phyloP scores from a whole-genome alignment of 2,329 filamentous ascomycete species.

The Didymella exigua region DNA sequence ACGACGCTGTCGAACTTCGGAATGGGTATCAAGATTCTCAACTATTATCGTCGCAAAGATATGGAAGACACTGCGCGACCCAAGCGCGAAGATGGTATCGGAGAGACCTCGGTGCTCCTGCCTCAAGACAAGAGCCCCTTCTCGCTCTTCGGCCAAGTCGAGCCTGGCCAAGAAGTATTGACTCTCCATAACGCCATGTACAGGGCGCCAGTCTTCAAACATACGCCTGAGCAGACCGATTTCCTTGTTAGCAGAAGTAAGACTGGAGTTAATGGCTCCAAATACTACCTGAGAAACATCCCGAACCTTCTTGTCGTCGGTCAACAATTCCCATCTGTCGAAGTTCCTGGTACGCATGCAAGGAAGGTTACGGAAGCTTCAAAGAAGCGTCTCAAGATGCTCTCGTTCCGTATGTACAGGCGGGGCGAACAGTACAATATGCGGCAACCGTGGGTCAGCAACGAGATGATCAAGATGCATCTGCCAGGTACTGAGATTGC shows the following conservation, averaged over 20 bases:
- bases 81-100: constrained; percentile 72
- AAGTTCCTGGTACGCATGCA: constrained; percentile 91
- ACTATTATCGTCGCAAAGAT: constrained; percentile 91
- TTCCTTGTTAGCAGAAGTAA: constrained; percentile 85
- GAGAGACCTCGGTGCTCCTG: constrained; percentile 84
- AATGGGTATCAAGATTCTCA: constrained; percentile 95
- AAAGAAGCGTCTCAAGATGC: constrained; percentile 96
- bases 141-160: constrained; percentile 90
- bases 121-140: constrained; percentile 97
- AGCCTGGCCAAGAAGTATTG: constrained; percentile 86
- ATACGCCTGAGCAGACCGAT: constrained; percentile 76
- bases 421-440: constrained; percentile 73
- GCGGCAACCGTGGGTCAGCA: constrained; percentile 83
- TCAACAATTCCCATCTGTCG: constrained; percentile 88
- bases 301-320: constrained; percentile 91
- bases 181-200: constrained; percentile 96
- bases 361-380: constrained; percentile 95
- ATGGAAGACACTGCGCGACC: constrained; percentile 74
- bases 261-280: constrained; percentile 76
- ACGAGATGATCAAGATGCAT: constrained; percentile 65
- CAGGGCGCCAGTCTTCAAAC: constrained; percentile 89
- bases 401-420: constrained; percentile 85
- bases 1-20: constrained; percentile 93
- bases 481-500: constrained; percentile 92
- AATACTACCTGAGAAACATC: constrained; percentile 84